A percentile compares a stretch with the other conserved stretches of the same genome.
These are phyloP conservation scores for Teratosphaeria destructans DNA, from an alignment of 2,329 filamentous ascomycete species.

Conservation along the genomic window DNA sequence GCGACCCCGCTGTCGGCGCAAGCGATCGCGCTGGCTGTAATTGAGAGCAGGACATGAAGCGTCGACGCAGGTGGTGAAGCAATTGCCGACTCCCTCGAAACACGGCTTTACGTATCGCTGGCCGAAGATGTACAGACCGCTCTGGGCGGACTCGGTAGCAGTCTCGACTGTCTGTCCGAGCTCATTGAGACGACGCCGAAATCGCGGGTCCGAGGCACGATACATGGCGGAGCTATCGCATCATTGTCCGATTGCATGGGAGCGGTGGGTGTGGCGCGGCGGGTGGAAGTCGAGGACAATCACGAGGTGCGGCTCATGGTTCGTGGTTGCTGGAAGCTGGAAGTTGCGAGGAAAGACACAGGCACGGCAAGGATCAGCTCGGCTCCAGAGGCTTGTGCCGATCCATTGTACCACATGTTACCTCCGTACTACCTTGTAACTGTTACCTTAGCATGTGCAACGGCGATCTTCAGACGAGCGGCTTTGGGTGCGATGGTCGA, in stretches of 20 bases:
- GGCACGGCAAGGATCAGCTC: background rate
- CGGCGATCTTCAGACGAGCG: too few relatives aligned
- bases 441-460: background rate
- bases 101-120: slow-evolving; percentile 79
- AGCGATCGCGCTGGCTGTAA: slow-evolving; percentile 23
- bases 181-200: slow-evolving; percentile 88
- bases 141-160: slow-evolving; percentile 84
- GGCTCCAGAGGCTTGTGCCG: background rate
- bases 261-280: background rate
- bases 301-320: background rate
- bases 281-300: background rate
- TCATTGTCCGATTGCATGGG: background rate
- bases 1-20: slow-evolving; percentile 60
- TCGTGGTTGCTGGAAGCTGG: background rate
- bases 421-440: too few relatives aligned
- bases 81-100: slow-evolving; percentile 54
- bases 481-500: too few relatives aligned
- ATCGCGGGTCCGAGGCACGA: slow-evolving; percentile 63
- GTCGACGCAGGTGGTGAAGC: slow-evolving; percentile 59
- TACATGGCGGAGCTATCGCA: slow-evolving; percentile 37
- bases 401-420: too few relatives aligned
- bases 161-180: slow-evolving; percentile 83
- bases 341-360: background rate
- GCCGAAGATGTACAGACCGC: slow-evolving; percentile 78
- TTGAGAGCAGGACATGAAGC: slow-evolving; percentile 30